Percentiles rank a stretch among this genome's conserved stretches.
phyloP scores from a whole-genome alignment of 768 basidiomycete genomes.

The Lactarius pseudohatsudake region DNA sequence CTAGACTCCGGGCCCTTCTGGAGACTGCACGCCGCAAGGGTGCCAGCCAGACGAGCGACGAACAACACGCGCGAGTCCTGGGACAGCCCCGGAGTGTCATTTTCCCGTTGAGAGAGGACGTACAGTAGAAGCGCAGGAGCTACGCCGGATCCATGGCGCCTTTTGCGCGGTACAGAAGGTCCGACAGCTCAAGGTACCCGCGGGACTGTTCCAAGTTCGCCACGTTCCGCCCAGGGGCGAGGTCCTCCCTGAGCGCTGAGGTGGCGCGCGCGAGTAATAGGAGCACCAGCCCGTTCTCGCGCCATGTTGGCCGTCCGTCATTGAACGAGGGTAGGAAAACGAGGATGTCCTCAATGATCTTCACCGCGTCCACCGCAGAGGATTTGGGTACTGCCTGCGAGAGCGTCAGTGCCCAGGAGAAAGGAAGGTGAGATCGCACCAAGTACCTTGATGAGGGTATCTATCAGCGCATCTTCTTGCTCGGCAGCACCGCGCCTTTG shows the following conservation, averaged over 20 bases:
- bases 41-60: constrained; percentile 47
- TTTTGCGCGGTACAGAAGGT: constrained; percentile 44
- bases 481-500: too few species aligned
- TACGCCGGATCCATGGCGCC: constrained; percentile 44
- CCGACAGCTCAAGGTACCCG: constrained; percentile 49
- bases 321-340: constrained; percentile 48
- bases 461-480: too few species aligned
- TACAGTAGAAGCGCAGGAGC: constrained; percentile 55
- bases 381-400: constrained; percentile 53
- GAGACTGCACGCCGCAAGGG: constrained; percentile 42
- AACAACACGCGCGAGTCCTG: constrained; percentile 46
- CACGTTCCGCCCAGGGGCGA: constrained; percentile 32
- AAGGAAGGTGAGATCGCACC: too few species aligned
- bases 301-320: background rate
- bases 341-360: constrained; percentile 56
- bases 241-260: constrained; percentile 36
- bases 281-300: constrained; percentile 42
- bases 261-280: constrained; percentile 41
- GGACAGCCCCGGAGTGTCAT: constrained; percentile 47
- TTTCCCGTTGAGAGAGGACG: constrained; percentile 43
- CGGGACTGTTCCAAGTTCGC: constrained; percentile 41
- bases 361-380: constrained; percentile 41
- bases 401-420: background rate
- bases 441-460: too few species aligned
- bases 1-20: constrained; percentile 33